These are phyloP conservation scores for Kazachstania africana DNA, from an alignment of 805 yeast species.

Conservation along the genomic window DNA sequence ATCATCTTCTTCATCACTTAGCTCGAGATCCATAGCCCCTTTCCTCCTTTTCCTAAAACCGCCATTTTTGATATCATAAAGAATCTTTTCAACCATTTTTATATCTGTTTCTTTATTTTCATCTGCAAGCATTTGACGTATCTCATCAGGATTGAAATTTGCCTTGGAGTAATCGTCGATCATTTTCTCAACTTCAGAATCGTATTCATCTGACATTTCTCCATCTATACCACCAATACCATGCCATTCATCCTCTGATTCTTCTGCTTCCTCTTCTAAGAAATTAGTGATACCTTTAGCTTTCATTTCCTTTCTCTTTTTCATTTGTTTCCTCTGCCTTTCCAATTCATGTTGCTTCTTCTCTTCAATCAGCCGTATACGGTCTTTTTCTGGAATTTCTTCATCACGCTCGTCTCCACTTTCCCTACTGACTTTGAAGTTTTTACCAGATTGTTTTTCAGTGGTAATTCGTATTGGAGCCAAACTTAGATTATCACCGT, in stretches of 20 bases:
- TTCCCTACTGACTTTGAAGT: conserved; percentile 1
- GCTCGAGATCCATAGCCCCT: conserved; percentile 45
- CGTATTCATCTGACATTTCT: conserved; percentile 36
- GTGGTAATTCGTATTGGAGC: not conserved
- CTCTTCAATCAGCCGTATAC: conserved; percentile 13
- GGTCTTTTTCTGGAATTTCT: too few relatives aligned
- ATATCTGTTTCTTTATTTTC: conserved; percentile 54
- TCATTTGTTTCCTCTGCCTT: conserved; percentile 11
- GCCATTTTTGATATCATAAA: conserved; percentile 64
- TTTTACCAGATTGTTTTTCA: not conserved
- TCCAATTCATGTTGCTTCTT: conserved; percentile 12
- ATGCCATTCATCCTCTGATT: conserved; percentile 81
- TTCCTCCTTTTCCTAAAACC: conserved; percentile 49
- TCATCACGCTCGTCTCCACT: conserved; percentile 5
- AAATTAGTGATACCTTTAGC: conserved; percentile 46
- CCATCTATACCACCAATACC: conserved; percentile 71
- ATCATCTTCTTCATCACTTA: conserved; percentile 63
- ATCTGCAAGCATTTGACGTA: conserved; percentile 45
- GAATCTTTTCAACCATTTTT: conserved; percentile 50
- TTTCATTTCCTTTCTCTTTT: conserved; percentile 41
- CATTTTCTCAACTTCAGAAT: conserved; percentile 70
- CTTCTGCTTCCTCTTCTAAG: conserved; percentile 75
- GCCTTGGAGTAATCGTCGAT: conserved; percentile 56
- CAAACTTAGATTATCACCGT: conserved; percentile 13
- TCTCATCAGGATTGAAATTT: conserved; percentile 44